phyloP scores from a whole-genome alignment of 306 rosid species.

The Cucumis cinereus region DNA sequence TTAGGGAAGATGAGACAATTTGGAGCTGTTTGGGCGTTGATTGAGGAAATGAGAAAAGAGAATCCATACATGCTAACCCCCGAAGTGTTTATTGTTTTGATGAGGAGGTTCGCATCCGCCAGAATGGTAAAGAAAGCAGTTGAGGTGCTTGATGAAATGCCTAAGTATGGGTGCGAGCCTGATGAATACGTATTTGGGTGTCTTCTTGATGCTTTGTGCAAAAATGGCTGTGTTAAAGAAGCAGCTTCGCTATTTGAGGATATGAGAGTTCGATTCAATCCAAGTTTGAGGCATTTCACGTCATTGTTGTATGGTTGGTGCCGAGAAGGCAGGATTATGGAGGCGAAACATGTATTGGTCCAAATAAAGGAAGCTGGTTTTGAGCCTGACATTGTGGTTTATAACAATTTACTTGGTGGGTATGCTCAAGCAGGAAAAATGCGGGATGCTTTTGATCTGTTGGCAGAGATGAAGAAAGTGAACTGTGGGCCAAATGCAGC shows the following conservation, averaged over 20 bases:
- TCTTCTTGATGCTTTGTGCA: conserved; percentile 74
- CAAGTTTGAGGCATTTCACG: conserved; percentile 56
- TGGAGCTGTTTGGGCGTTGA: conserved; percentile 70
- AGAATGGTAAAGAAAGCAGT: conserved; percentile 78
- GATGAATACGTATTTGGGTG: conserved; percentile 81
- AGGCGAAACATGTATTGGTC: conserved; percentile 56
- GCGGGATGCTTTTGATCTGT: conserved; percentile 66
- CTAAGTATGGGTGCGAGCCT: conserved; percentile 66
- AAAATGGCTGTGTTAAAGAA: conserved; percentile 65
- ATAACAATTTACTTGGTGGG: conserved; percentile 54
- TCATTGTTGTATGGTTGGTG: conserved; percentile 92
- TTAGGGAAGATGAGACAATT: conserved; percentile 77
- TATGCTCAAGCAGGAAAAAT: conserved; percentile 61
- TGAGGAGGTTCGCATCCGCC: conserved; percentile 72
- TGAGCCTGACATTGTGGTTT: conserved; percentile 67
- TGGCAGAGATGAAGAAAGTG: conserved; percentile 60
- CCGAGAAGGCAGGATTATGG: conserved; percentile 66
- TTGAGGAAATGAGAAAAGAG: conserved; percentile 73
- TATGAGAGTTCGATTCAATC: conserved; percentile 41
- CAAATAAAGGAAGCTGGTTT: conserved; percentile 67
- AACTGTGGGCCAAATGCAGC: conserved; percentile 53
- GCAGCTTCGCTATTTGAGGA: conserved; percentile 73
- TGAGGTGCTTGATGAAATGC: conserved; percentile 79
- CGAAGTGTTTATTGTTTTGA: conserved; percentile 53
- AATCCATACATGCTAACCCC: conserved; percentile 47